Base-by-base conservation (phyloP, 768 basidiomycete species). In the Suillus americanus region DNA sequence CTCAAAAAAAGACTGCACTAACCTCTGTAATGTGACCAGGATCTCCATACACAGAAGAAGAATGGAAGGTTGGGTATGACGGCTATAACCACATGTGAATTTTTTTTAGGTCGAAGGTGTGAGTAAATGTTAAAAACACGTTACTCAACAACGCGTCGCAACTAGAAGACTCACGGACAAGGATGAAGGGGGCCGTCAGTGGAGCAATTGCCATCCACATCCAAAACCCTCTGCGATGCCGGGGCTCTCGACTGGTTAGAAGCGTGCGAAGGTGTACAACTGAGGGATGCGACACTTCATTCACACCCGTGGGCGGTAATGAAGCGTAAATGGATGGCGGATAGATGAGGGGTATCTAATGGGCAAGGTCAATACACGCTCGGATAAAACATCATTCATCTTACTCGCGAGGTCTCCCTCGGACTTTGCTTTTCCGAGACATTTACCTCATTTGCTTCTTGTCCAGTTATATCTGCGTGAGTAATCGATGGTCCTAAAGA, bases 11-110 rank as follows among this genome's bases (percentile, higher is more conserved):
- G 10, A 41, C 62, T 64, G 51, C 50, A 38, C 75, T 66, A 64
- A 91, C 91, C 91, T 83, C 81, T 85, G 73, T 89, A 94, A 75
- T 94, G 92, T 46, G 88, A 89, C 91, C 91, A 94, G 50, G 90
- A 87, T 51, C 92, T 82, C 92, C 92, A 94, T 12, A 81, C 84
- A 69, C 90, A 92, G 76, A 91, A 94, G 79, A 94, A 92, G 73
- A 94, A 89, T 0, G 92, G 92, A 25, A 94, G 75, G 73, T 94
- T 94, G 37, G 92, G 92, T 75, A 94, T 86, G 51, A 94, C 72
- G 30, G 92, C 92, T 94, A 62, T 33, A 28, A 50, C 45, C 33
- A 16, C 20, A 33, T 41, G 62, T 38, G 1, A 12, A 10, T n/a
- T 64, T 48, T 43, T 43, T 40, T 45, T 4, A 45, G 50, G 30